Evolutionary conservation across 805 yeast genomes (phyloP).

Genomic region (Candida mattraensis): DNA sequence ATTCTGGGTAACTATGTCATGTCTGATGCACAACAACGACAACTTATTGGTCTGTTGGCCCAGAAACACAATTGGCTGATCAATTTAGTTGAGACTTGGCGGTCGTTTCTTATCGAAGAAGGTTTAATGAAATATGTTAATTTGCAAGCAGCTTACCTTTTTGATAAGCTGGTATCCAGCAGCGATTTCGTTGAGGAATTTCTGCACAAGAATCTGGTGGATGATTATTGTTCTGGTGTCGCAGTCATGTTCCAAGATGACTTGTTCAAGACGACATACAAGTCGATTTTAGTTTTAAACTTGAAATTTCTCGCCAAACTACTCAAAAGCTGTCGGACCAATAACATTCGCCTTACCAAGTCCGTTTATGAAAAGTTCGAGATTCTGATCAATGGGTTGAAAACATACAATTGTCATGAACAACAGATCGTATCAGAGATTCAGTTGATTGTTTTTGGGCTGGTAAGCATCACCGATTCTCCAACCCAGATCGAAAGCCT

Average conservation of each 20-base stretch:
- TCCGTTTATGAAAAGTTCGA: too few relatives aligned
- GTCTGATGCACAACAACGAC: slow-evolving; percentile 8
- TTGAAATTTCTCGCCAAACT: slow-evolving; percentile 4
- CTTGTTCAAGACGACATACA: slow-evolving; percentile 1
- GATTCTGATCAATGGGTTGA: not conserved
- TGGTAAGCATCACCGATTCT: slow-evolving; percentile 5
- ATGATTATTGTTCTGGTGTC: not conserved
- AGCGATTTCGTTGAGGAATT: not conserved
- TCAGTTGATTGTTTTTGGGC: slow-evolving; percentile 6
- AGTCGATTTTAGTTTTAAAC: not conserved
- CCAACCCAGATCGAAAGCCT: not conserved
- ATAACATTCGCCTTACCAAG: too few relatives aligned
- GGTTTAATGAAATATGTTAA: not conserved
- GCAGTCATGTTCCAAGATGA: not conserved
- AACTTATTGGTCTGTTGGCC: slow-evolving; percentile 4
- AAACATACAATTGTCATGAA: not conserved
- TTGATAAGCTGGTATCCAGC: slow-evolving; percentile 18
- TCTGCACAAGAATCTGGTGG: not conserved
- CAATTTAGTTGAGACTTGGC: slow-evolving; percentile 4
- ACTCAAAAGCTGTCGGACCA: too few relatives aligned
- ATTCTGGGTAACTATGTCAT: slow-evolving; percentile 18
- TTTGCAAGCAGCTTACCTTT: slow-evolving; percentile 9
- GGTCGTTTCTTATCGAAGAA: slow-evolving; percentile 1
- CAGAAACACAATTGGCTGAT: slow-evolving; percentile 5
- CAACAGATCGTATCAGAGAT: slow-evolving; percentile 4